These are phyloP conservation scores for Pseudocercospora pini-densiflorae DNA, from an alignment of 2,329 filamentous ascomycete species.

Conservation along the genomic window DNA sequence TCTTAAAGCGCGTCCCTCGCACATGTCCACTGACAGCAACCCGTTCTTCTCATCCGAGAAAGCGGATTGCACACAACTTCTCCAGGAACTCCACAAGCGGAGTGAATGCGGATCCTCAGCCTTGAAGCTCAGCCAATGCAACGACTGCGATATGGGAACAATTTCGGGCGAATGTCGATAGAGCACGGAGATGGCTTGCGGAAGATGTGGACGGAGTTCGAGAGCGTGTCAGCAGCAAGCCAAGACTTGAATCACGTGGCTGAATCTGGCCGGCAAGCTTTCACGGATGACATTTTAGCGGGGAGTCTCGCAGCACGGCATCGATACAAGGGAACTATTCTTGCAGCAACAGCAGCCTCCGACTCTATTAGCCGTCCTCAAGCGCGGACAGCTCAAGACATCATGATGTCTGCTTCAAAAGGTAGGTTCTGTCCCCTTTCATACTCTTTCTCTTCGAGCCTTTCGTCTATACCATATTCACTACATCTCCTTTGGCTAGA, in stretches of 20 bases:
- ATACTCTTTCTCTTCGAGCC: background rate
- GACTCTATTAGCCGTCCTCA: slow-evolving; percentile 26
- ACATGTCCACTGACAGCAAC: background rate
- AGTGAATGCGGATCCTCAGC: background rate
- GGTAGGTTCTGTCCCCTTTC: slow-evolving; percentile 16
- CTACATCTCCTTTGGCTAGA: slow-evolving; percentile 2
- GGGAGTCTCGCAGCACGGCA: slow-evolving; percentile 17
- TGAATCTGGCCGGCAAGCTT: background rate
- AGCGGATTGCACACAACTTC: background rate
- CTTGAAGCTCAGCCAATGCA: background rate
- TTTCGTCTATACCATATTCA: slow-evolving; percentile 5
- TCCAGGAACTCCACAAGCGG: slow-evolving; percentile 2
- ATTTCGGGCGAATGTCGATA: background rate
- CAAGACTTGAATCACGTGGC: background rate
- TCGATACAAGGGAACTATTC: slow-evolving; percentile 25
- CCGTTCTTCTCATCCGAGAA: background rate
- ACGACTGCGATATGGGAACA: background rate
- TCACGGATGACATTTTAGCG: slow-evolving; percentile 5
- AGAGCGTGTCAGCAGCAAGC: background rate
- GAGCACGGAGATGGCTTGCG: background rate
- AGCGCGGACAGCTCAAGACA: slow-evolving; percentile 16
- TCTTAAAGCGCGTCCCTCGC: background rate
- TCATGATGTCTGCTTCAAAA: slow-evolving; percentile 21
- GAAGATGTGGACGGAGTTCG: background rate
- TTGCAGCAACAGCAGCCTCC: slow-evolving; percentile 19